Evolutionary conservation across 2,329 filamentous ascomycete genomes (phyloP).

Genomic region (Aspergillus candidus): DNA sequence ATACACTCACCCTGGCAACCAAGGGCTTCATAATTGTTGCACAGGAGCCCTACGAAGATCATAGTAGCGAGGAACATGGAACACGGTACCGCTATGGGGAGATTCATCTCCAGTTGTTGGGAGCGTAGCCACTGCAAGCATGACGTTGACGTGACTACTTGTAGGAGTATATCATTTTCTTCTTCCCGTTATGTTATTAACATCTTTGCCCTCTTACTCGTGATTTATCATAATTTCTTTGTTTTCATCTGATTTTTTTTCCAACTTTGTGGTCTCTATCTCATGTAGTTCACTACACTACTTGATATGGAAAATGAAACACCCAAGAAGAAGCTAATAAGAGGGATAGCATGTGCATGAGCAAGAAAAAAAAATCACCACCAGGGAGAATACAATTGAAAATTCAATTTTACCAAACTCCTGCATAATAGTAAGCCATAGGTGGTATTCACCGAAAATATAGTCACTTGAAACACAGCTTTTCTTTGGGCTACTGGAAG

Average conservation of each 20-base stretch:
- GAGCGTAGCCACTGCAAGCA: conserved; percentile 3
- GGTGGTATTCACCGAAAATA: too few relatives aligned
- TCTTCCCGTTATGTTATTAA: neutral
- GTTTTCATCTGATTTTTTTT: neutral
- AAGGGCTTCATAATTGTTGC: conserved; percentile 57
- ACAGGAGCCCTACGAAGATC: conserved; percentile 48
- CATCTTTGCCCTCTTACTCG: neutral
- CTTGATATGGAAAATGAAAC: too few relatives aligned
- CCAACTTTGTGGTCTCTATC: neutral
- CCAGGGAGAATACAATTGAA: too few relatives aligned
- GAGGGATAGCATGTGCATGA: too few relatives aligned
- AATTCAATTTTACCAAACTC: too few relatives aligned
- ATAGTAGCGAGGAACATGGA: conserved; percentile 15
- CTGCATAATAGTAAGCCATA: too few relatives aligned
- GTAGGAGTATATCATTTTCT: neutral
- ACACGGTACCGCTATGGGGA: conserved; percentile 23
- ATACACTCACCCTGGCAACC: conserved; percentile 64
- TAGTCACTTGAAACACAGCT: too few relatives aligned
- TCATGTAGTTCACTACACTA: too few relatives aligned
- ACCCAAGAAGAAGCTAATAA: too few relatives aligned
- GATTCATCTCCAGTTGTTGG: conserved; percentile 21
- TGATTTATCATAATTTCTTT: neutral
- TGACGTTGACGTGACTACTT: neutral
- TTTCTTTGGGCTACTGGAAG: too few relatives aligned
- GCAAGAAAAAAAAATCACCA: too few relatives aligned